Evolutionary conservation across 2,329 filamentous ascomycete species (phyloP).

Genomic region (Arthrobotrys pseudoclavata): DNA sequence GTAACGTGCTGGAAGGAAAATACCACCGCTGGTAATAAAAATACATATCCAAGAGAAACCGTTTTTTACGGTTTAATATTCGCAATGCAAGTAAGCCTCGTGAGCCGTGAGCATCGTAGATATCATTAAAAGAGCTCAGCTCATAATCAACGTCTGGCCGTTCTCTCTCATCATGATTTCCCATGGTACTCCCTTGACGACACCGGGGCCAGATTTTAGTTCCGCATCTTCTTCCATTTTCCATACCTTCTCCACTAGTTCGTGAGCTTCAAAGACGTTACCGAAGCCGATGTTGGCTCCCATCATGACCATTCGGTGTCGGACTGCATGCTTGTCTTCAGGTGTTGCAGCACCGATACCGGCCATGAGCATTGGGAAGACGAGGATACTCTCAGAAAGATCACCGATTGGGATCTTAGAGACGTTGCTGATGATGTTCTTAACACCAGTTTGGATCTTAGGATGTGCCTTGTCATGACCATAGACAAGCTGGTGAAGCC

Average conservation of each 20-base stretch:
- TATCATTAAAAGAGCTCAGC: constrained; percentile 55
- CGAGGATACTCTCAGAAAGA: constrained; percentile 60
- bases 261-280: constrained; percentile 60
- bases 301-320: constrained; percentile 58
- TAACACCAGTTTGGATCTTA: constrained; percentile 56
- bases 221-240: constrained; percentile 57
- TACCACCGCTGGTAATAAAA: constrained; percentile 46
- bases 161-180: constrained; percentile 57
- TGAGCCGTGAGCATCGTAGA: constrained; percentile 51
- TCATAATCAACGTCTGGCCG: constrained; percentile 60
- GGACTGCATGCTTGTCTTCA: constrained; percentile 54
- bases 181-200: constrained; percentile 42
- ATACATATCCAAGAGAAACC: constrained; percentile 12
- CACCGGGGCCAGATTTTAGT: constrained; percentile 38
- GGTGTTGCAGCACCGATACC: constrained; percentile 51
- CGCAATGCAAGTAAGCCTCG: constrained; percentile 25
- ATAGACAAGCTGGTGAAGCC: constrained; percentile 59
- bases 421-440: constrained; percentile 54
- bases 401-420: constrained; percentile 59
- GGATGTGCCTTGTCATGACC: constrained; percentile 50
- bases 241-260: constrained; percentile 56
- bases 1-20: constrained; percentile 36
- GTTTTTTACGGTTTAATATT: constrained; percentile 17
- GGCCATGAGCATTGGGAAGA: constrained; percentile 61
- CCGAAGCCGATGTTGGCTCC: constrained; percentile 60